These are phyloP conservation scores for Saxophila tyrrhenica DNA, from an alignment of 495 filamentous ascomycete genomes.

Conservation along the genomic window DNA sequence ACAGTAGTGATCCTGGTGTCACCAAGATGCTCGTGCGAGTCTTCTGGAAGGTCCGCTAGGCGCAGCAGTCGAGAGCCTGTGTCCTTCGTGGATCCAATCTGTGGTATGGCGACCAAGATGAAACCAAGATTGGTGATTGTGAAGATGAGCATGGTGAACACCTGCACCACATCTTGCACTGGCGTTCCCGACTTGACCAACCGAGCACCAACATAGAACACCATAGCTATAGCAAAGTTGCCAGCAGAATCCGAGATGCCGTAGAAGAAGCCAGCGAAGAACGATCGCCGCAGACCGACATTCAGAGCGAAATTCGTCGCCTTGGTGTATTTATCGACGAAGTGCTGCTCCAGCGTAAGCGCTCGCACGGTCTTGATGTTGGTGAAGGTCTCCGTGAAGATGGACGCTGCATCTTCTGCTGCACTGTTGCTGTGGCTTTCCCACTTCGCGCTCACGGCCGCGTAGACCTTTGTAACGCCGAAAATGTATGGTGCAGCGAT, in stretches of 20 bases:
- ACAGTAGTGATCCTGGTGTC: constrained; percentile 35
- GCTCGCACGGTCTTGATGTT: constrained; percentile 74
- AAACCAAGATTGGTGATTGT: constrained; percentile 58
- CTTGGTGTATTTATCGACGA: constrained; percentile 51
- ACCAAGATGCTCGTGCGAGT: constrained; percentile 53
- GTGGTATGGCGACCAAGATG: constrained; percentile 64
- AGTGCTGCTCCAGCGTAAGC: constrained; percentile 64
- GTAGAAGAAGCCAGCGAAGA: constrained; percentile 59
- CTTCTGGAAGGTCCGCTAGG: constrained; percentile 49
- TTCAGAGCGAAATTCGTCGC: constrained; percentile 39
- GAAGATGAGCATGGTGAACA: constrained; percentile 76
- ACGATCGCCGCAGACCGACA: constrained; percentile 46
- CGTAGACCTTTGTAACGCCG: constrained; percentile 49
- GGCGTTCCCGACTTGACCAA: constrained; percentile 41
- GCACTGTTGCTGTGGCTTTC: constrained; percentile 56
- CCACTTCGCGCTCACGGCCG: constrained; percentile 53
- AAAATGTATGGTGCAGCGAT: constrained; percentile 58
- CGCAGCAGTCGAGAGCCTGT: constrained; percentile 64
- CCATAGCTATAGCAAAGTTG: constrained; percentile 63
- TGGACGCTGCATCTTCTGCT: constrained; percentile 39
- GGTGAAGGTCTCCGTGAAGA: constrained; percentile 68
- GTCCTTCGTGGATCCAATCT: constrained; percentile 60
- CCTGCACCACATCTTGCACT: constrained; percentile 51
- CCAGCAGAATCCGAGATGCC: constrained; percentile 61
- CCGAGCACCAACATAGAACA: constrained; percentile 72